Base-by-base conservation (phyloP, 2,329 filamentous ascomycete species). In the Penicillium sp. region DNA sequence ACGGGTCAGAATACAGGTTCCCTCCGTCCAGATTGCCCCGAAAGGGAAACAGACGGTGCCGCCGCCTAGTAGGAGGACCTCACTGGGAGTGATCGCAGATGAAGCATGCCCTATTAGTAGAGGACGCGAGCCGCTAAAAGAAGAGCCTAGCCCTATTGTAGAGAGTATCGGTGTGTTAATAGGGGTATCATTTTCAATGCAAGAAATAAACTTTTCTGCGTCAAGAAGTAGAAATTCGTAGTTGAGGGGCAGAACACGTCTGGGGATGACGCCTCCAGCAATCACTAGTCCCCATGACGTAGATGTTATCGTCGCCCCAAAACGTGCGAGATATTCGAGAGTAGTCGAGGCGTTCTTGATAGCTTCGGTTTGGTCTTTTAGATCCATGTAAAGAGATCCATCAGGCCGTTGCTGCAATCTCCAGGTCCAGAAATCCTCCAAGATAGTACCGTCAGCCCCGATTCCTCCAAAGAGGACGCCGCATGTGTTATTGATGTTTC, bases 41-140 rank as follows among this genome's bases (percentile, higher is more conserved):
- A 96, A 96, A 0, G 91, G 93, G 79, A 96, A 96, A 74, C 92
- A 96, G 0, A 92, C 91, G 17, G 91, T 92, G 44, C 92, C 93
- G 17, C 93, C 93, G 1, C 92, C 92, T 52, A 90, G 76, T 7
- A 96, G 78, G 9, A 91, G 70, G 3, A 93, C 69, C 19, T 84
- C 77, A 31, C 82, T 78, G 47, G 79, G 70, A 30, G 78, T 78
- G 0, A 84, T 77, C 30, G 79, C 72, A 15, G 85, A 76, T 7
- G 84, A 80, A 5, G 88, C 88, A 59, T 88, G 85, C 2, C 93
- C 92, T 55, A 92, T 82, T 54, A 96, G 82, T 6, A 96, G 81
- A 13, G 92, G 92, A 58, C 87, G 79, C 21, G 79, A 78, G 21
- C 76, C 76, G 30, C 67, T 63, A n/a, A 70, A 72, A 30, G 67